Base-by-base conservation (phyloP, 495 filamentous ascomycete genomes). In the Aspergillus wentii region DNA sequence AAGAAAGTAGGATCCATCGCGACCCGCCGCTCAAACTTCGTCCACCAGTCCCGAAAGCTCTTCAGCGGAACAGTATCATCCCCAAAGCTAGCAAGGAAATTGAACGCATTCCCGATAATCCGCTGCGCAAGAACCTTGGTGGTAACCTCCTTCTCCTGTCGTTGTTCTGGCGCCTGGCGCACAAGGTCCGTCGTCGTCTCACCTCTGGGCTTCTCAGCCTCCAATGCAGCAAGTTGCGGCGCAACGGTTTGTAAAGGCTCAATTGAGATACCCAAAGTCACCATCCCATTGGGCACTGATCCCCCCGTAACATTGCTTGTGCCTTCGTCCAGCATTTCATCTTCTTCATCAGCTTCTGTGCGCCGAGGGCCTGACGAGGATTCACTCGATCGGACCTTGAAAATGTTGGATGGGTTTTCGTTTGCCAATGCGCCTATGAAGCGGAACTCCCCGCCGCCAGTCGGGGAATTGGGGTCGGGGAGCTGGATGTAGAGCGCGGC, bases 41-140 rank as follows among this genome's bases (percentile, higher is more conserved):
- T 71, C 92, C 92, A 99, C 92, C 94, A 99, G 37, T 95, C 89
- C 56, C 85, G 80, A 61, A 99, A 97, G 9, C 82, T 84, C 65
- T 82, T 86, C 38, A 99, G 55, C 22, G 94, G 88, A 16, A 99
- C 85, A 9, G 94, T 80, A 56, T 96, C 91, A 33, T 83, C 74
- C 8, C 77, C 85, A 71, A 94, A 97, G 49, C 89, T 85, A 16
- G 90, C 80, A 30, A 99, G 68, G 57, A 94, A 97, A 61, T 97
- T 95, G 51, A 95, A 99, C n/a, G 89, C 90, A 58, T 95, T 94
- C 45, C 82, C 80, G 46, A 97, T 95, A 41, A 99, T 95, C 40
- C 87, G 67, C 66, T 95, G 88, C 33, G 92, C 92, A 11, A 99
- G 68, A 17, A 84, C 66, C 51, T 88, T 78, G 8, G 87, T 90